Evolutionary conservation across 441 rosid genomes (phyloP), one percentile per base, ranked within the genome.

Genomic region (Viola pubescens): DNA sequence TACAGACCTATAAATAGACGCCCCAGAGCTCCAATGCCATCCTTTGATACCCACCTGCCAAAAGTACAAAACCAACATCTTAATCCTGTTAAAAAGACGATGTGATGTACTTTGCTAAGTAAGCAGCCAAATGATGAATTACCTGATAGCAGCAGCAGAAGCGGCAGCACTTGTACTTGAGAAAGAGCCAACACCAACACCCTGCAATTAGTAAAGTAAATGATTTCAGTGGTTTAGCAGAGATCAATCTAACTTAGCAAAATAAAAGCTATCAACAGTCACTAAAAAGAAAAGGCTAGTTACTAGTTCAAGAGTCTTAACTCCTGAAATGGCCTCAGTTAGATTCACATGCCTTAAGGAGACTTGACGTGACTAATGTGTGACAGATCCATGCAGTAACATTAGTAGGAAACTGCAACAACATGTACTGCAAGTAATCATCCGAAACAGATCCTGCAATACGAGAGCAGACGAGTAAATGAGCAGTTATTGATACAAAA

Each of bases 101-200:
- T 12, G 12, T 11, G 16, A 4, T 4, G 37, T 48, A 46, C 7
- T 26, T 26, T 26, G 34, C 34, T 9, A 10, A 37, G 0, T 13
- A 59, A 44, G 44, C 49, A 55, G 9, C 61, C 7, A 49, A 34
- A 56, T 41, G 48, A 47, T 7, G 41, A 56, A 9, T 64, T 69
- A 89, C 97, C 95, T 86, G 67, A 92, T 92, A 53, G 97, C 94
- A 67, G 97, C 96, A 73, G 97, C 97, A 72, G 98, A 78, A 72
- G 94, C 90, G 57, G 96, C 96, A 61, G 94, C 76, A 4, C 86
- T 62, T 34, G 88, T 80, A 62, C 97, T 97, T 5, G 95, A 80
- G 81, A 84, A 81, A 69, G 94, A 87, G 69, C 94, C 95, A 63
- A 86, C 77, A 43, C 98, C 98, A 57, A 92, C 94, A 13, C 96